These are phyloP conservation scores for Beauveria sp. DNA, from an alignment of 2,329 filamentous ascomycete species.

Conservation along the genomic window DNA sequence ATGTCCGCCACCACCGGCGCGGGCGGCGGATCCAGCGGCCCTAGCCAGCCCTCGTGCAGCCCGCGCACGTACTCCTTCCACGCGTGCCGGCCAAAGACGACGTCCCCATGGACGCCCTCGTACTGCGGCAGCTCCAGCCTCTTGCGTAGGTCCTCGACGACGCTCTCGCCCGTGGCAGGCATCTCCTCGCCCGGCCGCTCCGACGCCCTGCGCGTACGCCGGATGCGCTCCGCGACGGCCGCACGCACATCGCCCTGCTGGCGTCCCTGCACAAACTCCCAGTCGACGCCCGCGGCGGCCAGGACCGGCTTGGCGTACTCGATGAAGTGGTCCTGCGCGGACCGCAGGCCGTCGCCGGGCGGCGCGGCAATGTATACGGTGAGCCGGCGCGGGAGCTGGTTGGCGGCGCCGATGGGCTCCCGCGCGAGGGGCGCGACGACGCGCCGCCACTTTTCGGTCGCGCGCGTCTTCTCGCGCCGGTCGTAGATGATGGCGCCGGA, in stretches of 20 bases:
- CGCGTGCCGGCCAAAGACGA: conserved; percentile 82
- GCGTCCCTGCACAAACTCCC: conserved; percentile 89
- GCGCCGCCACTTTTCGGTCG: conserved; percentile 78
- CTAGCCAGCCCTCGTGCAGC: conserved; percentile 92
- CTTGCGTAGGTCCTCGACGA: conserved; percentile 56
- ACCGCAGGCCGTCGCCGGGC: conserved; percentile 74
- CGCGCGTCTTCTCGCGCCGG: conserved; percentile 77
- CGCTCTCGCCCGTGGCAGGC: conserved; percentile 40
- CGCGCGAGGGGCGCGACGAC: conserved; percentile 77
- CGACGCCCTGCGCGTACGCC: conserved; percentile 58
- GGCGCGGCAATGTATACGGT: conserved; percentile 82
- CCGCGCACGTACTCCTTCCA: conserved; percentile 98
- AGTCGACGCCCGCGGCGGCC: conserved; percentile 83
- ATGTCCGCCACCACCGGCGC: conserved; percentile 17
- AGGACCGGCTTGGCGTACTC: conserved; percentile 93
- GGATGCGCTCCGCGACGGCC: conserved; percentile 77
- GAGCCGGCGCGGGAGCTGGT: conserved; percentile 71
- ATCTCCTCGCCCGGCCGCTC: conserved; percentile 42
- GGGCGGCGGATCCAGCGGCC: conserved; percentile 62
- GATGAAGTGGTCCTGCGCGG: conserved; percentile 89
- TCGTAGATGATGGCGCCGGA: conserved; percentile 83
- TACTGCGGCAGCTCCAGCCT: conserved; percentile 63
- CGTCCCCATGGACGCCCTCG: conserved; percentile 69
- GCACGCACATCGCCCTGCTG: conserved; percentile 89
- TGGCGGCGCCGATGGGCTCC: conserved; percentile 60